Evolutionary conservation across 208 protist genomes (phyloP).

Genomic region (Entamoeba histolytica): DNA sequence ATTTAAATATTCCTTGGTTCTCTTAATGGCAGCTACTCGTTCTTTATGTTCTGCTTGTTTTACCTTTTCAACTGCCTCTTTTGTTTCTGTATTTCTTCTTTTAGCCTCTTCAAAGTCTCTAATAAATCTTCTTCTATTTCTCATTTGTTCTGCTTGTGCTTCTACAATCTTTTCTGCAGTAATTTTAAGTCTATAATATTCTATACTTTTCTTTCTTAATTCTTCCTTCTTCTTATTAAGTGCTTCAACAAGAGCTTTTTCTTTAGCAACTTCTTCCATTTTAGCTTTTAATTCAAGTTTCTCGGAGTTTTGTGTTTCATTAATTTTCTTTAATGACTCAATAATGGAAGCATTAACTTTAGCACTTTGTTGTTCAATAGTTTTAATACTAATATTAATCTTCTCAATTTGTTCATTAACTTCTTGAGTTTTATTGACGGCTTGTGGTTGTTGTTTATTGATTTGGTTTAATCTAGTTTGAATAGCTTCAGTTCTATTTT

Average conservation of each 20-base stretch:
- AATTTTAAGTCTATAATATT: background rate
- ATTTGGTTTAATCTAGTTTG: background rate
- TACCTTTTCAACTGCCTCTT: background rate
- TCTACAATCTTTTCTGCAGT: background rate
- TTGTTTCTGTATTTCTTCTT: background rate
- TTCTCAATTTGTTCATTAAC: background rate
- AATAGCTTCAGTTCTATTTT: background rate
- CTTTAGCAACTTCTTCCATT: background rate
- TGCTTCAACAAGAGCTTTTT: background rate
- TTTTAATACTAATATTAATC: background rate
- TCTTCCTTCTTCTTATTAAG: background rate
- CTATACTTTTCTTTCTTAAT: background rate
- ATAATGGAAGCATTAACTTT: background rate
- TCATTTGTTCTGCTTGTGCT: background rate
- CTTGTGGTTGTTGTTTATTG: background rate
- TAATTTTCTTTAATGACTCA: background rate
- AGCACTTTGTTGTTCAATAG: background rate
- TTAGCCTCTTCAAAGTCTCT: background rate
- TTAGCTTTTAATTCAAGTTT: background rate
- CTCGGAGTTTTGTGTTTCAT: background rate
- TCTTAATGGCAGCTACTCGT: background rate
- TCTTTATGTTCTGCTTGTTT: background rate
- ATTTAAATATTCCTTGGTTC: background rate
- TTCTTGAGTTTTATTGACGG: background rate
- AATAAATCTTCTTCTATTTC: background rate